Evolutionary conservation across 192 early-diverging fungal species (phyloP), one percentile per base, ranked within the genome.

Genomic region (Chytriomyces sp.): DNA sequence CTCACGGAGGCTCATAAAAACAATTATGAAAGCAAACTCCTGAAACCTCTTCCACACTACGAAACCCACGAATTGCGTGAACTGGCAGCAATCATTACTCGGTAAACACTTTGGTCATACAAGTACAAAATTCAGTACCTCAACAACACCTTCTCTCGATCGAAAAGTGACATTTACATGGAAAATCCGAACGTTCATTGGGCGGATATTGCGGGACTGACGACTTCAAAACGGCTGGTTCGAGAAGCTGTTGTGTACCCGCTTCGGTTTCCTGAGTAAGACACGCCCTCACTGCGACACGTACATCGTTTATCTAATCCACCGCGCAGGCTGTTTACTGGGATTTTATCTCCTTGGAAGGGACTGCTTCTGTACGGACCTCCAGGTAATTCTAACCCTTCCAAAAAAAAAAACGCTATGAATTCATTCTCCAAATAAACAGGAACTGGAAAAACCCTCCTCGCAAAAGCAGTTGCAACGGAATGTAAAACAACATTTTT

Each of bases 401-500:
- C 45, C 78, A n/a, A 80, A 62, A 6, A 35, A 35, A 35, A 35
- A 35, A 35, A 35, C 35, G 35, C 2, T 0, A 35, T 35, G n/a
- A 35, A 35, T 2, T 35, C 28, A 35, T 35, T 53, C 67, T 24
- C 9, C 67, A 16, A 10, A 18, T 5, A 46, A 16, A 26, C 67
- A 68, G 85, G 85, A 60, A 87, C 85, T 5, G 87, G 82, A 70
- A 86, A 88, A 67, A 88, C 87, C 0, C 85, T 86, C 80, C 70
- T 89, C 7, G 88, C 88, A 26, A 88, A 88, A 67, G 88, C 88
- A 6, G 83, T 89, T 0, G 88, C 88, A 20, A 89, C 88, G 5
- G 86, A 88, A 79, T 88, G 86, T 75, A 82, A 83, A 20, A 88
- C 88, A 5, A 89, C 87, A 0, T 89, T 89, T 57, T 89, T 89